Conservation (phyloP, 805 yeast species). For the Candida ipomoeae region DNA sequence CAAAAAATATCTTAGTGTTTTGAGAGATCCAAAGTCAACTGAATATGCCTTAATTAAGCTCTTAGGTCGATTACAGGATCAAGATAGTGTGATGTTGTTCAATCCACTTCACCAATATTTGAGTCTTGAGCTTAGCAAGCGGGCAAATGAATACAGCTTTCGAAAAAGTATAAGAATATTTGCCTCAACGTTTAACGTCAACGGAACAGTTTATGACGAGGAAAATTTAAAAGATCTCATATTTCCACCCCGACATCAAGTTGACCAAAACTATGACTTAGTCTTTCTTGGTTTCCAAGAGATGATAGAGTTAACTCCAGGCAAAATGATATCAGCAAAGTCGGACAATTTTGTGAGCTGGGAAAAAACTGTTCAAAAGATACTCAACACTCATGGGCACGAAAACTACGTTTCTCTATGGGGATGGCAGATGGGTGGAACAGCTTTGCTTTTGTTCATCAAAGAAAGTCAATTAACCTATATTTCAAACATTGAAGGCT, state of each 20-base stretch:
- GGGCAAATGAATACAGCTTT: conserved; percentile 38
- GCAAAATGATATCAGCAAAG: conserved; percentile 79
- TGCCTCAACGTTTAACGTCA: conserved; percentile 53
- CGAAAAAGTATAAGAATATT: conserved; percentile 39
- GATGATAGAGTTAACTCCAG: conserved; percentile 74
- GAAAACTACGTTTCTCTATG: conserved; percentile 56
- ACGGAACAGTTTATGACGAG: conserved; percentile 41
- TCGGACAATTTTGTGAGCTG: conserved; percentile 54
- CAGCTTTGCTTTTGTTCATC: conserved; percentile 65
- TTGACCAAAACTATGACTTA: conserved; percentile 53
- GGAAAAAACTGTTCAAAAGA: conserved; percentile 58
- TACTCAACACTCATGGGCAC: conserved; percentile 35
- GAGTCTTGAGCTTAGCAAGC: conserved; percentile 35
- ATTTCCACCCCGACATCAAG: conserved; percentile 35
- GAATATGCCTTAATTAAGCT: conserved; percentile 45
- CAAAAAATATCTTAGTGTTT: conserved; percentile 38
- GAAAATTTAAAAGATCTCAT: conserved; percentile 43
- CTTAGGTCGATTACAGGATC: conserved; percentile 46
- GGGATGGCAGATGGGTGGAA: conserved; percentile 84
- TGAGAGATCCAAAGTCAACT: conserved; percentile 35
- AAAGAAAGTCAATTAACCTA: conserved; percentile 48
- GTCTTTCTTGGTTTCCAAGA: conserved; percentile 87
- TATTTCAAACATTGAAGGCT: conserved; percentile 62
- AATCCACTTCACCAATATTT: conserved; percentile 57
- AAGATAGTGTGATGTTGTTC: conserved; percentile 38